Percentiles rank a stretch among this genome's conserved stretches.
Evolutionary conservation across 208 protist genomes (phyloP).

Genomic region (Borovskyia barvae): DNA sequence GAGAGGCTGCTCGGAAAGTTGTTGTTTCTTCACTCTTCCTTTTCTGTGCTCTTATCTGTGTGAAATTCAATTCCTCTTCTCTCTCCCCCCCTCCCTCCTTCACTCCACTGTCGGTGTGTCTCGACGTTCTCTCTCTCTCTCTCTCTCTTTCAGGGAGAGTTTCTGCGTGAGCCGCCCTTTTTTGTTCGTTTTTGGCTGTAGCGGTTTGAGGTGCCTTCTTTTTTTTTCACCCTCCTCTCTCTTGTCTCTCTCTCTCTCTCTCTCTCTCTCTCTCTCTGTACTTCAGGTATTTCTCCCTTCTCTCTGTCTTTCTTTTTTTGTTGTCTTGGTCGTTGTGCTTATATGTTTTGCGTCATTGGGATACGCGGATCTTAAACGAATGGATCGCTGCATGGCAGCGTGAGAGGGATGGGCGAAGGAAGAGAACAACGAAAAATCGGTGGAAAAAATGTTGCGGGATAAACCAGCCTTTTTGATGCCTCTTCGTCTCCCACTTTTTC

Average conservation of each 20-base stretch:
- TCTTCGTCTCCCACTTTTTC: too few species aligned
- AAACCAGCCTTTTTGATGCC: too few species aligned
- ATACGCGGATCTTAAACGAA: too few species aligned
- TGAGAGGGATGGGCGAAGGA: too few species aligned
- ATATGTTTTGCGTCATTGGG: neutral
- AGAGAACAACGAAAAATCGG: too few species aligned
- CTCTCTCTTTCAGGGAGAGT: neutral
- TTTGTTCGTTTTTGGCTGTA: neutral
- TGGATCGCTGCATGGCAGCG: too few species aligned
- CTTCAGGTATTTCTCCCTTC: neutral
- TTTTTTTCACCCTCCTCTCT: slow-evolving; percentile 5
- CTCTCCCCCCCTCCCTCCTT: slow-evolving; percentile 9
- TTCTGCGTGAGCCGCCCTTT: neutral
- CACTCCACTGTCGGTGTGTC: slow-evolving; percentile 2
- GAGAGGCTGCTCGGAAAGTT: slow-evolving; percentile 3
- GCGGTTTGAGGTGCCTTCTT: slow-evolving; percentile 5
- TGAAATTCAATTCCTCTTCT: slow-evolving; percentile 3
- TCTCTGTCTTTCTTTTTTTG: neutral
- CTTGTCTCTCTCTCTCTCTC: neutral
- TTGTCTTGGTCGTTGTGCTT: neutral
- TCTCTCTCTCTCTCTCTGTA: neutral
- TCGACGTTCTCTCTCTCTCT: neutral
- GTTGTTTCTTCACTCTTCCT: slow-evolving; percentile 6
- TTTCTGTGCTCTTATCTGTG: slow-evolving; percentile 1
- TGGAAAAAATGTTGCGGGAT: too few species aligned